Conservation (phyloP, 805 yeast genomes). For the Debaryomyces castellii region DNA sequence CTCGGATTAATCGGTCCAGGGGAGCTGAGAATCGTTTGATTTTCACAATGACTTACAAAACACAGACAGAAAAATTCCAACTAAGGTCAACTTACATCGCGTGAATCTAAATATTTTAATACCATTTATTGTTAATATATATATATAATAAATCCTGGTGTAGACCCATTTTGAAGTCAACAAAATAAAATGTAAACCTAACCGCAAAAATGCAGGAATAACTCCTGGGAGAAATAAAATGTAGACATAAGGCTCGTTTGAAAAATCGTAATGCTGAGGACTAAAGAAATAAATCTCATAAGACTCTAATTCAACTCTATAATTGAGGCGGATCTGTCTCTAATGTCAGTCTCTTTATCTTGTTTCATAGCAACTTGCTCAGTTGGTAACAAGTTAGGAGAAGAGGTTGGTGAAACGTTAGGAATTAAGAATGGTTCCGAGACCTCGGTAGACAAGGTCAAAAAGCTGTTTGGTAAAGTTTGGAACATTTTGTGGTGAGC, state of each 20-base stretch:
- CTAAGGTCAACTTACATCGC: too few species aligned
- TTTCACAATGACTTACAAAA: too few species aligned
- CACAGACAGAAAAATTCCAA: too few species aligned
- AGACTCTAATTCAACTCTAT: constrained; percentile 21
- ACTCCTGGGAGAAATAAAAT: neutral
- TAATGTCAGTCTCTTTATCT: neutral
- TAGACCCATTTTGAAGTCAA: neutral
- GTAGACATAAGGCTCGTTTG: neutral
- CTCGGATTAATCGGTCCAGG: too few species aligned
- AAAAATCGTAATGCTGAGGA: neutral
- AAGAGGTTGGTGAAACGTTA: constrained; percentile 57
- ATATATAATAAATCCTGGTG: neutral
- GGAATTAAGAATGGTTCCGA: constrained; percentile 67
- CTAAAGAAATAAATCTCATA: neutral
- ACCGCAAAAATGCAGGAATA: neutral
- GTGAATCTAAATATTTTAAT: too few species aligned
- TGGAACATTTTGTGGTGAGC: constrained; percentile 3
- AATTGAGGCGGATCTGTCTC: constrained; percentile 19
- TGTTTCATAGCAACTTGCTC: neutral
- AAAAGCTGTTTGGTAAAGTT: constrained; percentile 28
- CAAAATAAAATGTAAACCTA: neutral
- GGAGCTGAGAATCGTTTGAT: too few species aligned
- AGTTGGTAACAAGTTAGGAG: constrained; percentile 18
- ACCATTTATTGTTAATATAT: neutral
- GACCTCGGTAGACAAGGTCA: constrained; percentile 55